Percentiles rank a stretch among this genome's conserved stretches.
phyloP scores from a whole-genome alignment of 306 rosid species.

The Vachellia collinsii region DNA sequence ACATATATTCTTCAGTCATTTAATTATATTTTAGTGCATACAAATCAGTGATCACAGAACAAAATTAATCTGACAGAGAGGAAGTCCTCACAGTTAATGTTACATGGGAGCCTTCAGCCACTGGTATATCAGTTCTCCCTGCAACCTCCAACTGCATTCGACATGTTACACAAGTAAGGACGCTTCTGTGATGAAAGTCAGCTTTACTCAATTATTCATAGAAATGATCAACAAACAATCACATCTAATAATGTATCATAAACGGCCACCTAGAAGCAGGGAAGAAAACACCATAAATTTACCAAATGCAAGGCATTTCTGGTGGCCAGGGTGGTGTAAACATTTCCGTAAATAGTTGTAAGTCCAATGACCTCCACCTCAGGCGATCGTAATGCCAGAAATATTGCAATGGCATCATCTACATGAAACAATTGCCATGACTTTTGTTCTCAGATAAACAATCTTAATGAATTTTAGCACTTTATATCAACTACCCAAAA shows the following conservation, averaged over 20 bases:
- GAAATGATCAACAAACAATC: conserved; percentile 1
- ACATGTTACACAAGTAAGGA: conserved; percentile 22
- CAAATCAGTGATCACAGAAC: neutral
- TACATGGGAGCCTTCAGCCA: conserved; percentile 95
- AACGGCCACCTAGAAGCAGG: neutral
- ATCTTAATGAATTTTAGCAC: conserved; percentile 23
- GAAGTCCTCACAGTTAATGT: conserved; percentile 65
- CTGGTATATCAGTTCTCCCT: conserved; percentile 89
- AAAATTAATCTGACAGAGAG: conserved; percentile 3
- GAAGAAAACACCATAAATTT: conserved; percentile 10
- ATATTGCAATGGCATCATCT: conserved; percentile 97
- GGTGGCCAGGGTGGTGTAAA: conserved; percentile 88
- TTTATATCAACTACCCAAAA: conserved; percentile 3
- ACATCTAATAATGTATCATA: neutral
- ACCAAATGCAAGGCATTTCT: conserved; percentile 96
- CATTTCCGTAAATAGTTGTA: conserved; percentile 90
- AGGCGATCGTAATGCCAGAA: conserved; percentile 77
- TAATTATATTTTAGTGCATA: neutral
- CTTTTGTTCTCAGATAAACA: conserved; percentile 27
- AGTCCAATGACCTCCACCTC: conserved; percentile 86
- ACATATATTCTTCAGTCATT: neutral
- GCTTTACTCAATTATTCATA: neutral
- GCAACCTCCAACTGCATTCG: conserved; percentile 81
- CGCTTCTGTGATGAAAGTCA: conserved; percentile 6
- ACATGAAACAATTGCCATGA: conserved; percentile 30